phyloP scores from a whole-genome alignment of 2,329 filamentous ascomycete species.

The Aspergillus oerlinghausenensis region DNA sequence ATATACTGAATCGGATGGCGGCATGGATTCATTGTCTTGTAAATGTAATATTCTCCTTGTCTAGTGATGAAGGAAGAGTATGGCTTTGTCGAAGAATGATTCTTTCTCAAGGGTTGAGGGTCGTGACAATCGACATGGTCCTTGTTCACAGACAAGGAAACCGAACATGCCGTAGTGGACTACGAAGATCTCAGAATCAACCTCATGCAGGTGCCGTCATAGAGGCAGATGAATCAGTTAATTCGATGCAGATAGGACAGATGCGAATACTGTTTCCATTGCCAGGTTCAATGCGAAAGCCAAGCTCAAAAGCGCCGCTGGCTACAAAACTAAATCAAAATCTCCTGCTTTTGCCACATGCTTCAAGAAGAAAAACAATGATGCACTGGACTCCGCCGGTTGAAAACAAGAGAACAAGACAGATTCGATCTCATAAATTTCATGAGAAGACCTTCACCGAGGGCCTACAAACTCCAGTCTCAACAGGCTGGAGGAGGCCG shows the following conservation, averaged over 20 bases:
- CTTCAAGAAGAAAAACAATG: not conserved
- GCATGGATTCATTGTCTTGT: not conserved
- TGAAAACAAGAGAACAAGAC: not conserved
- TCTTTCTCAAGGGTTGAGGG: not conserved
- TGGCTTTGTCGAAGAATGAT: not conserved
- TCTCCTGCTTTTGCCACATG: not conserved
- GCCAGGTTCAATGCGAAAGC: not conserved
- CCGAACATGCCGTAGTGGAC: not conserved
- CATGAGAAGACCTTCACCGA: not conserved
- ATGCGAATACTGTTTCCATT: not conserved
- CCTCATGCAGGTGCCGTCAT: too few relatives aligned
- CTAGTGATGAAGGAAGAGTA: not conserved
- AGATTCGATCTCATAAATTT: not conserved
- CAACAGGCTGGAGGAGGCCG: not conserved
- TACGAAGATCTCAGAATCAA: not conserved
- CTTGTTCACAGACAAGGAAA: not conserved
- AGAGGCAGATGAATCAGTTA: not conserved
- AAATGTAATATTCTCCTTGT: not conserved
- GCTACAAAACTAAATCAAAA: not conserved
- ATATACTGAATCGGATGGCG: not conserved
- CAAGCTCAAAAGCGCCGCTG: not conserved
- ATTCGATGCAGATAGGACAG: not conserved
- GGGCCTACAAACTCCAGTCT: constrained; percentile 1
- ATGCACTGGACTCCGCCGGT: not conserved
- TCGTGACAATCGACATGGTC: not conserved